Evolutionary conservation across 352 stramenopile genomes (phyloP).

Genomic region (Phytophthora pinifolia): DNA sequence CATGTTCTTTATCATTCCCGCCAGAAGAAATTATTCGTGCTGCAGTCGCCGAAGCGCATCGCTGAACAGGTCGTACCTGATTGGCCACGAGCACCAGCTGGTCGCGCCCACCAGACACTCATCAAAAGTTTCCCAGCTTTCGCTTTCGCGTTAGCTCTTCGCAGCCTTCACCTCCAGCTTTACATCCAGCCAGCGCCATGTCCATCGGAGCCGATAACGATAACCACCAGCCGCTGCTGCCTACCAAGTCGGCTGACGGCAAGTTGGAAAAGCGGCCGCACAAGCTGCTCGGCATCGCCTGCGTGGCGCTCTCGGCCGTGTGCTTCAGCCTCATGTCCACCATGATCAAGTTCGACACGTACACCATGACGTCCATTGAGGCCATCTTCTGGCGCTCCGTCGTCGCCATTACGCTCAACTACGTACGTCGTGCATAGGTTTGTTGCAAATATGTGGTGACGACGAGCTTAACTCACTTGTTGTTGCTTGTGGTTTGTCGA

Average conservation of each 20-base stretch:
- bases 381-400: conserved; percentile 78
- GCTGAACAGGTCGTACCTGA: conserved; percentile 9
- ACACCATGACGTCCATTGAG: conserved; percentile 77
- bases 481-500: background rate
- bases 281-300: conserved; percentile 59
- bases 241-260: conserved; percentile 18
- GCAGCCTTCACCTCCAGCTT: background rate
- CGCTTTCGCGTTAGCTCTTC: too few relatives aligned
- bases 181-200: conserved; percentile 16
- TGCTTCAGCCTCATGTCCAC: conserved; percentile 87
- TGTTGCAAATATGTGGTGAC: too few relatives aligned
- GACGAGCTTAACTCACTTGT: conserved; percentile 1
- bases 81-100: conserved; percentile 23
- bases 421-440: conserved; percentile 34
- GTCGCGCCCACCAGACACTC: conserved; percentile 9
- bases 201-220: conserved; percentile 24
- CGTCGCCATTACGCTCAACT: conserved; percentile 58
- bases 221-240: conserved; percentile 35
- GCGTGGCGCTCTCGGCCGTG: conserved; percentile 69
- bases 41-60: conserved; percentile 1
- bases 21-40: too few relatives aligned
- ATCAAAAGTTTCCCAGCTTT: conserved; percentile 2
- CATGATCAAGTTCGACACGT: conserved; percentile 77
- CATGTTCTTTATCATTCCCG: too few relatives aligned
- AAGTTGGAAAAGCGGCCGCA: conserved; percentile 41